Conservation (phyloP, 129 eudicot species). For the sunflower (Helianthus annuus) region DNA sequence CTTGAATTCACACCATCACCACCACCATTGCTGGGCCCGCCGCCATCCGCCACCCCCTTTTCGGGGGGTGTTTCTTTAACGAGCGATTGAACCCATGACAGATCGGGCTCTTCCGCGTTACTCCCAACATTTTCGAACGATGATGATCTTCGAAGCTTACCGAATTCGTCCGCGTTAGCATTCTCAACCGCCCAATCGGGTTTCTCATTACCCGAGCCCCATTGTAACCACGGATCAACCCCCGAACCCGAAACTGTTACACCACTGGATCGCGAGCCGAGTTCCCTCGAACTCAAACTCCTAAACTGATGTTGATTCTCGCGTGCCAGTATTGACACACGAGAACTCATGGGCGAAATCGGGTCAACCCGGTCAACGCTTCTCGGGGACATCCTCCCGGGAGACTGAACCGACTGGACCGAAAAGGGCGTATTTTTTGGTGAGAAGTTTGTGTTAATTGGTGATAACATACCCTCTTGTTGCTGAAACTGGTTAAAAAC, state of each 20-base stretch:
- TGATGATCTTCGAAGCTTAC: constrained; percentile 54
- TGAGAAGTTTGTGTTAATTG: constrained; percentile 65
- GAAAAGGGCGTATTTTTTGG: constrained; percentile 51
- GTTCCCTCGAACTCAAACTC: constrained; percentile 82
- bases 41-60: constrained; percentile 24
- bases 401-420: constrained; percentile 45
- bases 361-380: constrained; percentile 50
- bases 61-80: constrained; percentile 76
- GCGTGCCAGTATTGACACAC: constrained; percentile 52
- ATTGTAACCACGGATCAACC: constrained; percentile 49
- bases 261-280: constrained; percentile 52
- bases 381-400: constrained; percentile 79
- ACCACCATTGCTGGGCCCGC: constrained; percentile 8
- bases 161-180: constrained; percentile 36
- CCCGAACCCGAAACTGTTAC: constrained; percentile 38
- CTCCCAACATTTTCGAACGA: constrained; percentile 56
- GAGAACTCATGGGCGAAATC: constrained; percentile 69
- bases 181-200: constrained; percentile 53
- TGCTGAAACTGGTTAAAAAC: constrained; percentile 78
- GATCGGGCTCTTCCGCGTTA: constrained; percentile 71
- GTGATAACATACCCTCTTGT: constrained; percentile 68
- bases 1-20: constrained; percentile 27
- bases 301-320: constrained; percentile 68
- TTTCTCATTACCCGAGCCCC: constrained; percentile 50
- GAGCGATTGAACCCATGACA: constrained; percentile 89